Evolutionary conservation across 78 protist species (phyloP), one percentile per base, ranked within the genome.

Genomic region (Emiliania huxleyi): DNA sequence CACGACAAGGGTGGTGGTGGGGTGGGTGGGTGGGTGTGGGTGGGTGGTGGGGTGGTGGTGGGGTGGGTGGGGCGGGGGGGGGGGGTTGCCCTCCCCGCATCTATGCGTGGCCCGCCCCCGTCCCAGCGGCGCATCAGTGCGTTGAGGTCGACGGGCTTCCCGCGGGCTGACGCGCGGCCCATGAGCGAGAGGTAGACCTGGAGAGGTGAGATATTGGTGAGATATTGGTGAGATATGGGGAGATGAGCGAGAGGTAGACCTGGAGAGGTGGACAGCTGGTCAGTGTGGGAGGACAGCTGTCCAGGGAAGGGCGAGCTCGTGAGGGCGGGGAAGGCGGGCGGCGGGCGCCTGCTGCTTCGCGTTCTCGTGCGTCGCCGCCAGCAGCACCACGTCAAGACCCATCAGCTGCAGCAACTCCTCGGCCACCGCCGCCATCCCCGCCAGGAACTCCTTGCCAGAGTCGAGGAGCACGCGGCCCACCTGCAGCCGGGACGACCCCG

Each of bases 371-470:
- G 29, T 2, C 37, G 35, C 69, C 29, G 49, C 90, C 26, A 85
- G 40, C 73, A 85, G 69, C 71, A 35, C 45, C 38, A 15, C 62
- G 69, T 85, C 90, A 29, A 35, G 19, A 22, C 22, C 25, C 25
- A 19, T 26, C n/a, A 83, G 89, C 62, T 42, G 22, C 5, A 83
- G 33, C 33, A 85, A 33, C 90, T 44, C 69, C 45, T 33, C 62
- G 25, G 71, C 69, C n/a, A 85, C 69, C 45, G 22, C 21, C 44
- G 90, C 40, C 90, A 81, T 81, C 25, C 89, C 89, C 11, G 89
- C 35, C 33, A 81, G 4, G 55, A 81, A 81, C 38, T 19, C 56
- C 11, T 48, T 45, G 18, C 52, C 56, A 18, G 89, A n/a, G 55
- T 81, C 42, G 29, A 44, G 26, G 23, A 0, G 0, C 89, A 81